phyloP scores from a whole-genome alignment of 768 basidiomycete species.

The Agrocybe praecox region DNA sequence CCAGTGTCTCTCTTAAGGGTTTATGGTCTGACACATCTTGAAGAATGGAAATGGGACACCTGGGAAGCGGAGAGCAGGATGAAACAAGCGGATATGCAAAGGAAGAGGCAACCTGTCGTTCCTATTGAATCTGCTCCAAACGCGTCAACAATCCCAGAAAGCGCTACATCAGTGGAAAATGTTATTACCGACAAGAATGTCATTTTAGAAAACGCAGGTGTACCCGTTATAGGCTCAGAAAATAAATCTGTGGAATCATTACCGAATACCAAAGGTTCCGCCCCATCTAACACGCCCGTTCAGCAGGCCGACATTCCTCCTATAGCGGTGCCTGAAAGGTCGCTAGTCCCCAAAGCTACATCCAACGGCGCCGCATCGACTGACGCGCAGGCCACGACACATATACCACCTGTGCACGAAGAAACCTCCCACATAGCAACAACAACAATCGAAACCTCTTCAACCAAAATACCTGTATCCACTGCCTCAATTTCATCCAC shows the following conservation, averaged over 20 bases:
- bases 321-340: background rate
- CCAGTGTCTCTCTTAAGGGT: slow-evolving; percentile 91
- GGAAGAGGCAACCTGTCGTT: slow-evolving; percentile 23
- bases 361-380: slow-evolving; percentile 5
- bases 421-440: background rate
- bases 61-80: slow-evolving; percentile 75
- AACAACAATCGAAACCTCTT: background rate
- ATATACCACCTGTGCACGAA: slow-evolving; percentile 1
- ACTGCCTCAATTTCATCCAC: background rate
- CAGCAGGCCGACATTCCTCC: background rate
- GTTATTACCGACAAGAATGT: background rate
- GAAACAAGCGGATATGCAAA: slow-evolving; percentile 39
- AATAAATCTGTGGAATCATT: background rate
- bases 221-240: background rate
- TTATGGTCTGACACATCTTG: slow-evolving; percentile 94
- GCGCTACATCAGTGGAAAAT: background rate
- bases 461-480: background rate
- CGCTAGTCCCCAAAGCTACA: background rate
- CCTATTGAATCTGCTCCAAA: background rate
- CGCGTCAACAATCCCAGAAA: background rate
- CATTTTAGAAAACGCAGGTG: background rate
- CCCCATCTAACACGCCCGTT: background rate
- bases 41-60: slow-evolving; percentile 91
- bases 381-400: slow-evolving; percentile 14
- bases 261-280: background rate